Evolutionary conservation across 805 yeast species (phyloP), one percentile per base, ranked within the genome.

Genomic region (Nakazawaea sp.): DNA sequence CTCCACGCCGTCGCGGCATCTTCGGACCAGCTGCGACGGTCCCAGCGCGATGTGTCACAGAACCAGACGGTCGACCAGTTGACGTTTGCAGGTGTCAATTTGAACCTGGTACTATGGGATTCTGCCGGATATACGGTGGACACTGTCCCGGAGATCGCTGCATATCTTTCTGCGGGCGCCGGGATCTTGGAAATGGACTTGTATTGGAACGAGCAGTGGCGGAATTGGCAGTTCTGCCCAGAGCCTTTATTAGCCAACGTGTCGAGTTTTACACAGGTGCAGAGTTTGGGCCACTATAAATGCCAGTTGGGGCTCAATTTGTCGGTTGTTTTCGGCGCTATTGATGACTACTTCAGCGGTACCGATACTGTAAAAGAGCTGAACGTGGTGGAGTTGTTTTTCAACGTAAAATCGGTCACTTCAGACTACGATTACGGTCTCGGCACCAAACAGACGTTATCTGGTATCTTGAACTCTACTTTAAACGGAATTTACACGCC

Each of bases 141-240:
- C 1, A 46, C 70, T 0, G 34, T 70, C 9, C 19, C 33, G 1
- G 40, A 43, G 2, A 45, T 70, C 2, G 36, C 47, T 4, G 38
- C 44, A 0, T 33, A 75, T 15, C 45, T 80, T 30, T 46, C 52
- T 26, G 53, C 55, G 2, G 83, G 83, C 0, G 56, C 68, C 1
- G 69, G 66, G 36, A 53, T 65, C 0, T 51, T 76, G n/a, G 55
- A 61, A 37, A 35, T 78, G 4, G 84, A 81, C 48, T 38, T 79
- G 19, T 78, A 77, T 51, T 71, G 75, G 65, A 73, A 72, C 47
- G 72, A 70, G 34, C 46, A 56, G 29, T 55, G 64, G 3, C 35
- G 41, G 8, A 59, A 55, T 39, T 78, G 82, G 75, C 80, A 76
- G 45, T 51, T 78, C 3, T 78, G 84, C 45, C 81, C 83, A 0